Percentiles rank a stretch among this genome's conserved stretches.
Evolutionary conservation across 495 filamentous ascomycete genomes (phyloP).

Genomic region (Xylaria grammica): DNA sequence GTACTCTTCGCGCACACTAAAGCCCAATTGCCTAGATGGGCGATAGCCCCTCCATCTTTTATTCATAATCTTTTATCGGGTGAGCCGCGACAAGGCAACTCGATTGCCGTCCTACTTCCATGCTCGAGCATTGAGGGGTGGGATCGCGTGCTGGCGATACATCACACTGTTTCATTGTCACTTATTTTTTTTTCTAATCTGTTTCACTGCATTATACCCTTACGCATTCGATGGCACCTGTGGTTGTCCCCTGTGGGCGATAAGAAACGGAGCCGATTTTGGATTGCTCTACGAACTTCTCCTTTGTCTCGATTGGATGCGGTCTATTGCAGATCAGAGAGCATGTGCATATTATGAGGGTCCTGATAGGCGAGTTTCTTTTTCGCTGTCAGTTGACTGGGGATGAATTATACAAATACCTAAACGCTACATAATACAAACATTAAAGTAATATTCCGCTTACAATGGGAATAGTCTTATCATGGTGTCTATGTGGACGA

Average conservation of each 20-base stretch:
- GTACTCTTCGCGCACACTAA: not conserved
- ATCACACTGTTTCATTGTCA: not conserved
- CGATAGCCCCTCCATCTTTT: constrained; percentile 8
- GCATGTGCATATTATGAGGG: not conserved
- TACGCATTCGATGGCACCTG: constrained; percentile 22
- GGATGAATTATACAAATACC: not conserved
- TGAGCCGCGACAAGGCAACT: constrained; percentile 27
- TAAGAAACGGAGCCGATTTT: constrained; percentile 18
- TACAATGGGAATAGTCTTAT: not conserved
- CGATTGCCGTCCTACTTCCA: constrained; percentile 22
- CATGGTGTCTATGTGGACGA: not conserved
- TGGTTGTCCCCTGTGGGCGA: constrained; percentile 2
- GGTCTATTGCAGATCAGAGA: constrained; percentile 8
- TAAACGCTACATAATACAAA: constrained; percentile 6
- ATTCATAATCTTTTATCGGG: constrained; percentile 22
- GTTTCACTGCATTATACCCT: constrained; percentile 23
- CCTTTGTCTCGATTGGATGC: constrained; percentile 19
- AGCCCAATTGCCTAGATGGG: constrained; percentile 10
- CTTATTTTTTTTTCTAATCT: not conserved
- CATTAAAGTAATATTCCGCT: constrained; percentile 12
- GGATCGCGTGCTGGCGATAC: not conserved
- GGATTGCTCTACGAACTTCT: constrained; percentile 21
- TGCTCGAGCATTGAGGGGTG: not conserved
- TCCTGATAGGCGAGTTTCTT: not conserved
- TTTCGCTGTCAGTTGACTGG: constrained; percentile 2